A percentile compares a stretch with the other conserved stretches of the same genome.
Conservation (phyloP, 2,329 filamentous ascomycete species). For the Colletotrichum spinosum region DNA sequence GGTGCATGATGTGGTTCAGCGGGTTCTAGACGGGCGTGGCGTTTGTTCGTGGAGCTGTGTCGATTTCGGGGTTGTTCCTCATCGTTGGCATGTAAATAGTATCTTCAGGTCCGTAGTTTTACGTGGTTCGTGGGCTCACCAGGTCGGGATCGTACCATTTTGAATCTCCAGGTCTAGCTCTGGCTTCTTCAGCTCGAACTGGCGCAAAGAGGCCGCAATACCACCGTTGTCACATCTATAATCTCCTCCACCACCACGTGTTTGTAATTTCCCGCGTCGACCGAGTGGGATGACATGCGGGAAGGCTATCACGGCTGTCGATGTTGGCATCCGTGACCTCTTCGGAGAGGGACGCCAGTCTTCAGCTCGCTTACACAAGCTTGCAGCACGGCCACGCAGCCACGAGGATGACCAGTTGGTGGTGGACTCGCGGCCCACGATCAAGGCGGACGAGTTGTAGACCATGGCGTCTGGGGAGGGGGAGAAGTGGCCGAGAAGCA, state of each 20-base stretch:
- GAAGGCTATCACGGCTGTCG: background rate
- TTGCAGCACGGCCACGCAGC: background rate
- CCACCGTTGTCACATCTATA: too few relatives aligned
- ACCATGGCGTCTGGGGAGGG: too few relatives aligned
- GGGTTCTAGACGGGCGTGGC: constrained; percentile 33
- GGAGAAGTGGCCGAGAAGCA: too few relatives aligned
- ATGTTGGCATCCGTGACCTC: background rate
- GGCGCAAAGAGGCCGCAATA: too few relatives aligned
- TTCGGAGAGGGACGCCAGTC: background rate
- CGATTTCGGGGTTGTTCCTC: too few relatives aligned
- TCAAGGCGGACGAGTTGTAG: background rate
- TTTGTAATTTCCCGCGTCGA: background rate
- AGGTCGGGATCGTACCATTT: too few relatives aligned
- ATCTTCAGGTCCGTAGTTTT: too few relatives aligned
- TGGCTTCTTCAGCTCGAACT: too few relatives aligned
- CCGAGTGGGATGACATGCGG: background rate
- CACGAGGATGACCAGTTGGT: background rate
- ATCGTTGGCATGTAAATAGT: too few relatives aligned
- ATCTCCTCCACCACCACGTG: background rate
- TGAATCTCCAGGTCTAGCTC: too few relatives aligned
- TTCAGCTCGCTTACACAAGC: background rate
- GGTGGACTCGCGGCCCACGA: background rate
- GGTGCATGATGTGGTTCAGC: constrained; percentile 37
- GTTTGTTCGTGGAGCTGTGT: background rate
- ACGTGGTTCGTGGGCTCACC: too few relatives aligned